Base-by-base conservation (phyloP, 345 rosid genomes). In the Raphanus raphanistrum region DNA sequence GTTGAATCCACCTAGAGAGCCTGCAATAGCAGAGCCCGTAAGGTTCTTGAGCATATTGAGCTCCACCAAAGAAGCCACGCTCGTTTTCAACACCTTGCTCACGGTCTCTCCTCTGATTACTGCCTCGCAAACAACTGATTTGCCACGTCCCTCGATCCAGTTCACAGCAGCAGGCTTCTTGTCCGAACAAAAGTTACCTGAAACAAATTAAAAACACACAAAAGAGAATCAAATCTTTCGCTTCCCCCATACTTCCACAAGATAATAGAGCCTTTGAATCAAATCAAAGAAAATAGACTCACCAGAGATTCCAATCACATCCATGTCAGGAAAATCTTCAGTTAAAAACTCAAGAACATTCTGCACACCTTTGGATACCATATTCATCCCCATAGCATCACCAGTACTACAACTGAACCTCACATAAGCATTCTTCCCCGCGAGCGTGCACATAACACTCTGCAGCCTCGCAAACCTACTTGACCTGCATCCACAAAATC, bases 381-480 rank as follows among this genome's bases (percentile, higher is more conserved):
- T 93, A 83, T 93, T 93, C 98, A 93, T 93, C 77, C 98, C 98
- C 98, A 93, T 93, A 9, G 98, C 98, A 68, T 93, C 98, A n/a
- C 98, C 98, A 0, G 98, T 93, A 79, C 93, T 80, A 79, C 95
- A 89, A 38, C 83, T 72, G 73, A 93, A 93, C 78, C 98, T 87
- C 31, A 83, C 83, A 75, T 88, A 91, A 8, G 92, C 88, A 81
- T 91, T 91, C 90, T 86, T 91, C 21, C 98, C 98, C 0, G 95
- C 94, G 16, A 91, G 59, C 12, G 89, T 45, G 60, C 97, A 89
- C 58, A 79, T 68, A 54, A 91, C 81, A 36, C 82, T 63, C 75
- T 89, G 97, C 50, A 93, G 84, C 84, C 88, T 89, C 0, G 85
- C 95, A 16, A 89, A 93, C 77, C 97, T 83, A 70, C 97, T 93